Percentiles rank a stretch among this genome's conserved stretches.
These are phyloP conservation scores for Inosperma sp. DNA, from an alignment of 768 basidiomycete genomes.

Conservation along the genomic window DNA sequence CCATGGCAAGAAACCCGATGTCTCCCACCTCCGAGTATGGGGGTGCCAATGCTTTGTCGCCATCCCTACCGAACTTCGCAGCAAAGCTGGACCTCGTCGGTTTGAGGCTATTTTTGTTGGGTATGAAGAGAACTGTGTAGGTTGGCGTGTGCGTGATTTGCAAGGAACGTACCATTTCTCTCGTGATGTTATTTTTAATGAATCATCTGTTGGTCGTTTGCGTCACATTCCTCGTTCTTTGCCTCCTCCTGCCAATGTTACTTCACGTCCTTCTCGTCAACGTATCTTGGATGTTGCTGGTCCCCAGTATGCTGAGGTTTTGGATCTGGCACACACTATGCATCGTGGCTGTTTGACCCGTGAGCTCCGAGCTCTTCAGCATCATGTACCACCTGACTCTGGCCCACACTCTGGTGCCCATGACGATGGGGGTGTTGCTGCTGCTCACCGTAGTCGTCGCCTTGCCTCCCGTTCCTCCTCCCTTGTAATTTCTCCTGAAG, in stretches of 20 bases:
- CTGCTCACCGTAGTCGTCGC: not conserved
- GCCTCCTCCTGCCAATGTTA: not conserved
- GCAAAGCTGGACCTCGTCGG: too few species aligned
- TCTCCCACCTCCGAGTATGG: too few species aligned
- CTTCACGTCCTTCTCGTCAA: not conserved
- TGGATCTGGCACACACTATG: not conserved
- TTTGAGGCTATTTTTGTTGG: too few species aligned
- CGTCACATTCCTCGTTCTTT: not conserved
- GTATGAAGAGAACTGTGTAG: conserved; percentile 13
- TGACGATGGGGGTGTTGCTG: not conserved
- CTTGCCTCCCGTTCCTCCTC: not conserved
- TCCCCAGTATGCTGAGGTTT: not conserved
- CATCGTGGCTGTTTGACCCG: too few species aligned
- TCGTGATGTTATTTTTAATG: conserved; percentile 28
- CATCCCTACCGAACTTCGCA: too few species aligned
- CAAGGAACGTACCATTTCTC: conserved; percentile 22
- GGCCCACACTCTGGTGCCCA: not conserved
- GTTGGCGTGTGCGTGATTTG: conserved; percentile 20
- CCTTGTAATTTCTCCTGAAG: not conserved
- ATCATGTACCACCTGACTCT: too few species aligned
- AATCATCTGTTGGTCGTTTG: conserved; percentile 15
- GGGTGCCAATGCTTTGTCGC: too few species aligned
- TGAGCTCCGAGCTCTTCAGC: not conserved
- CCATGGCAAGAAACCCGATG: too few species aligned
- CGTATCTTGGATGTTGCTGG: not conserved